Conservation (phyloP, 169 alveolate species). For the Eimeria zaria region DNA sequence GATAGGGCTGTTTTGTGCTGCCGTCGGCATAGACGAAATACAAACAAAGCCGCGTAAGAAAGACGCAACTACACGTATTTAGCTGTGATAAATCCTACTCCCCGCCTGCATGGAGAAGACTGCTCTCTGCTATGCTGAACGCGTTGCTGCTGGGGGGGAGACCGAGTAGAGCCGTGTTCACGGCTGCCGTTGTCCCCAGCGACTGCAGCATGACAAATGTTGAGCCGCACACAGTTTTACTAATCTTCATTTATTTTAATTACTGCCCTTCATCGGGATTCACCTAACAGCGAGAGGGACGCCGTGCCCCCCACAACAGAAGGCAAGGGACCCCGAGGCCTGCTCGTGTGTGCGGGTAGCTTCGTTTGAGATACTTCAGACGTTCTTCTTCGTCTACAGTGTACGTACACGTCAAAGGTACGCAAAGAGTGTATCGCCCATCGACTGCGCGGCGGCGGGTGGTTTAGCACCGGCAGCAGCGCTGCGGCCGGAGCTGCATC, state of each 20-base stretch:
- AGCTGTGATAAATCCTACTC: not conserved
- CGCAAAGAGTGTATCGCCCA: not conserved
- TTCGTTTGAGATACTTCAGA: not conserved
- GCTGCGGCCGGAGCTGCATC: conserved; percentile 54
- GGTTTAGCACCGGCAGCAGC: conserved; percentile 42
- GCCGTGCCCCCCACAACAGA: conserved; percentile 69
- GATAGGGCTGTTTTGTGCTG: not conserved
- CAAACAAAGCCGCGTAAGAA: not conserved
- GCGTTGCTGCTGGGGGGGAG: conserved; percentile 61
- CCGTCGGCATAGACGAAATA: not conserved
- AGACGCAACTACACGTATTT: not conserved
- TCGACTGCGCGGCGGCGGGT: conserved; percentile 19
- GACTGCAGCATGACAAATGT: not conserved
- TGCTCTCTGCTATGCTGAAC: conserved; percentile 8
- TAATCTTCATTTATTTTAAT: not conserved
- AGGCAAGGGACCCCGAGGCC: conserved; percentile 74
- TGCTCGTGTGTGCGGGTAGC: conserved; percentile 50
- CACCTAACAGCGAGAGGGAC: conserved; percentile 22
- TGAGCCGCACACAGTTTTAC: not conserved
- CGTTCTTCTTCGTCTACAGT: conserved; percentile 24
- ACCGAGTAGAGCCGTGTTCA: not conserved
- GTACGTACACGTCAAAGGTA: not conserved
- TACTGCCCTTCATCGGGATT: not conserved
- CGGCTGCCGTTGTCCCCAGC: conserved; percentile 25
- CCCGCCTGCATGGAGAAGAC: conserved; percentile 27